A percentile compares a stretch with the other conserved stretches of the same genome.
These are phyloP conservation scores for Suillus subalutaceus DNA, from an alignment of 768 basidiomycete genomes.

Conservation along the genomic window DNA sequence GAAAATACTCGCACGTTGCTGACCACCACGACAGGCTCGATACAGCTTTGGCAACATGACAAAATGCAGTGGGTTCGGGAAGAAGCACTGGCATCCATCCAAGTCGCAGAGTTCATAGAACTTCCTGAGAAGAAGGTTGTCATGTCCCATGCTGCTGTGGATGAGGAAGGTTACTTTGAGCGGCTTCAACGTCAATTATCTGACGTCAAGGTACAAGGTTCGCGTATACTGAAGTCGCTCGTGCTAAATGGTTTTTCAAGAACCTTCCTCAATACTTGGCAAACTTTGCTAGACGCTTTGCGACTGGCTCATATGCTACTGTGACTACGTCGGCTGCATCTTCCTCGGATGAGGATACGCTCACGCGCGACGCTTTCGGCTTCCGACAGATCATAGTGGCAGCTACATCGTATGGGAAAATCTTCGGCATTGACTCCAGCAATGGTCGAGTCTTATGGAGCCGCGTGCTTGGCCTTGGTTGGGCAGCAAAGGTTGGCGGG, in stretches of 20 bases:
- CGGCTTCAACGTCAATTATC: conserved; percentile 59
- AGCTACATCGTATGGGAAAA: conserved; percentile 70
- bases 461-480: conserved; percentile 72
- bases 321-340: conserved; percentile 32
- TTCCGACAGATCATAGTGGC: conserved; percentile 83
- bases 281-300: conserved; percentile 71
- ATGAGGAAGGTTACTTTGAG: conserved; percentile 50
- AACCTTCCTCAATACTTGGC: conserved; percentile 70
- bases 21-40: conserved; percentile 73
- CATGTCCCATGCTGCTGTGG: conserved; percentile 32
- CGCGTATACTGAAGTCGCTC: background rate
- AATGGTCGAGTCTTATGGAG: conserved; percentile 83
- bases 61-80: conserved; percentile 76
- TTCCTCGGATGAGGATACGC: conserved; percentile 35
- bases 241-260: conserved; percentile 34
- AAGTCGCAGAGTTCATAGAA: conserved; percentile 72
- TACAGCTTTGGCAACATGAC: conserved; percentile 74
- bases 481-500: conserved; percentile 61
- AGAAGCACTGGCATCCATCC: conserved; percentile 70
- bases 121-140: conserved; percentile 61
- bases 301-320: conserved; percentile 65
- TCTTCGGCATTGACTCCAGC: conserved; percentile 82
- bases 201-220: conserved; percentile 54
- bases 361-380: conserved; percentile 79
- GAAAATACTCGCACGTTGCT: conserved; percentile 51